Base-by-base conservation (phyloP, 1,139 yeast species). In the Ashbya aceris region DNA sequence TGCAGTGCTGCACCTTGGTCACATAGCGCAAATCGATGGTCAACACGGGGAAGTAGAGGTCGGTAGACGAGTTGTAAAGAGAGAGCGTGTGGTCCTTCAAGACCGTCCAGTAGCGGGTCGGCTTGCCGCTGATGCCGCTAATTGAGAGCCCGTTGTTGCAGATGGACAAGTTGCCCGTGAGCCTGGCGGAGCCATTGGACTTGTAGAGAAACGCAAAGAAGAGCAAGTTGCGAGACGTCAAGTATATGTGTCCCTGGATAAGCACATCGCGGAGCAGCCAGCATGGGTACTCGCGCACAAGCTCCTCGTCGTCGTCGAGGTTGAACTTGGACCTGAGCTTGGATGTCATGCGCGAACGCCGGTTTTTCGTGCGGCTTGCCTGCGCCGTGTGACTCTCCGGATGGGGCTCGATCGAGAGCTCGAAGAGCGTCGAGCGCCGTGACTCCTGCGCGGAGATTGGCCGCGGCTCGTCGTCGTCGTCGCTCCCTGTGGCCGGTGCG, bases 231-330 rank as follows among this genome's bases (percentile, higher is more conserved):
- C 73, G 67, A 36, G 68, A 63, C 2, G 96, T 87, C 30, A 89
- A 62, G 53, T 83, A 83, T 11, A 86, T 60, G 52, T 83, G 89
- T 2, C 97, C 97, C 59, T 87, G 96, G 27, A 87, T 64, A 30
- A 89, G 65, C 1, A 89, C 93, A 53, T 85, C 95, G 47, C 79
- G 75, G 42, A 86, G 69, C 33, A 89, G 65, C 95, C 96, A 89
- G 29, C 87, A 77, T 6, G 82, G 73, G 54, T 71, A 83, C 49
- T 79, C 79, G 10, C 73, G 73, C 33, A 71, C 56, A 47, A 79
- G 71, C 26, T 61, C 59, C 48, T 80, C 87, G 36, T 70, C 70
- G 28, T 69, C 72, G 12, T 63, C 61, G 17, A 80, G 56, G 4
- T 58, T 58, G 43, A 71, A 71, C 2, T 62, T 60, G 2, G 53